Conservation (phyloP, 805 yeast genomes). For the Lachancea cidri region DNA sequence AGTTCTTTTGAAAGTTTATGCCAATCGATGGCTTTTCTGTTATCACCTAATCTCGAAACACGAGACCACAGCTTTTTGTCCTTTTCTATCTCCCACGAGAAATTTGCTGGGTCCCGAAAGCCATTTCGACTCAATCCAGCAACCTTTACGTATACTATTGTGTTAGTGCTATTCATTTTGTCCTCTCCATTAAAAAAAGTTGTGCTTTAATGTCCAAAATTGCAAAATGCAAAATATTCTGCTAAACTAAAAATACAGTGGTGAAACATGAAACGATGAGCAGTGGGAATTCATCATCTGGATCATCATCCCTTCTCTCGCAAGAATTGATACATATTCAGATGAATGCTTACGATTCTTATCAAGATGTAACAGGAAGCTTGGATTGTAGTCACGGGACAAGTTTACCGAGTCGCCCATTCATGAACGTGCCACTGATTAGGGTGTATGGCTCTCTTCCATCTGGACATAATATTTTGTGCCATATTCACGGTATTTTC, state of each 20-base stretch:
- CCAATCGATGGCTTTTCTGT: slow-evolving; percentile 28
- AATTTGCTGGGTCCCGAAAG: slow-evolving; percentile 36
- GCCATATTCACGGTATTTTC: slow-evolving; percentile 78
- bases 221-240: no score
- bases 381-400: slow-evolving; percentile 44
- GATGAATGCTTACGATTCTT: slow-evolving; percentile 60
- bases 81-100: slow-evolving; percentile 30
- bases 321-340: slow-evolving; percentile 41
- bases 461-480: slow-evolving; percentile 51
- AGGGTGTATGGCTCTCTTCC: slow-evolving; percentile 70
- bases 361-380: slow-evolving; percentile 49
- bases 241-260: neutral
- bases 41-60: slow-evolving; percentile 20
- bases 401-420: slow-evolving; percentile 30
- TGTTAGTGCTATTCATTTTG: slow-evolving; percentile 27
- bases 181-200: neutral
- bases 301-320: slow-evolving; percentile 11
- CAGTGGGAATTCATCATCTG: slow-evolving; percentile 13
- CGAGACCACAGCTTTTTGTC: slow-evolving; percentile 32
- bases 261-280: slow-evolving; percentile 12
- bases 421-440: slow-evolving; percentile 62
- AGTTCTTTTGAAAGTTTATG: slow-evolving; percentile 31
- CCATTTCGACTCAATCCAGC: slow-evolving; percentile 39
- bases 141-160: slow-evolving; percentile 41
- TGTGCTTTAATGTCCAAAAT: no score